These are phyloP conservation scores for Torulaspora franciscae DNA, from an alignment of 805 yeast species.

Conservation along the genomic window DNA sequence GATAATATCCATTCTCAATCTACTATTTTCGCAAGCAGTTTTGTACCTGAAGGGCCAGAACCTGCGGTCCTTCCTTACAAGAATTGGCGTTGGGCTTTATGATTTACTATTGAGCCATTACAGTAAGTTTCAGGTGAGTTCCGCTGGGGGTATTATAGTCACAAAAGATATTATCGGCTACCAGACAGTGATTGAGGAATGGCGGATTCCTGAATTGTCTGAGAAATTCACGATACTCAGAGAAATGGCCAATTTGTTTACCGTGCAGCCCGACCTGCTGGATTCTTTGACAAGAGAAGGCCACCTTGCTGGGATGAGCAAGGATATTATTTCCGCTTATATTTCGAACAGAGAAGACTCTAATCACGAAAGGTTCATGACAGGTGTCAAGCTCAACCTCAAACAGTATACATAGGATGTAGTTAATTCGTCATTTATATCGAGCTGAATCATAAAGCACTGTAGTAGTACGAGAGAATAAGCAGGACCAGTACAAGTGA, in stretches of 20 bases:
- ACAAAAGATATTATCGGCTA: slow-evolving; percentile 79
- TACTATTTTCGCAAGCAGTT: slow-evolving; percentile 33
- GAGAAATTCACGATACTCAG: slow-evolving; percentile 65
- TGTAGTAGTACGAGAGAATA: slow-evolving; percentile 12
- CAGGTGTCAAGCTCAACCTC: slow-evolving; percentile 25
- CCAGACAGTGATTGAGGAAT: slow-evolving; percentile 60
- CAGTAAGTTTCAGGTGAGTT: slow-evolving; percentile 67
- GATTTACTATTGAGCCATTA: slow-evolving; percentile 63
- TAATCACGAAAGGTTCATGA: slow-evolving; percentile 38
- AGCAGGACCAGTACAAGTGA: slow-evolving; percentile 7
- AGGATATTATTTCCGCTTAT: slow-evolving; percentile 57
- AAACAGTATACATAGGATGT: slow-evolving; percentile 12
- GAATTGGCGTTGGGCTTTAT: slow-evolving; percentile 56
- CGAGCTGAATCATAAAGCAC: slow-evolving; percentile 1
- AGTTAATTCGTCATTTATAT: background rate
- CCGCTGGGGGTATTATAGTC: slow-evolving; percentile 75
- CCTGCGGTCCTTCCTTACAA: slow-evolving; percentile 45
- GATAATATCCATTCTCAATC: slow-evolving; percentile 47
- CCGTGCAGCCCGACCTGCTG: slow-evolving; percentile 76
- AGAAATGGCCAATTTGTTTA: slow-evolving; percentile 78
- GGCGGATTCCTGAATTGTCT: slow-evolving; percentile 57
- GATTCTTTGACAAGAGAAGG: slow-evolving; percentile 79
- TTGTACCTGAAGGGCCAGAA: slow-evolving; percentile 44
- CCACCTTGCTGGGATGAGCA: slow-evolving; percentile 61
- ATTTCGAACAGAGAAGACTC: slow-evolving; percentile 68